Evolutionary conservation across 1,284 basidiomycete species (phyloP).

Genomic region (Retiboletus fuscus): DNA sequence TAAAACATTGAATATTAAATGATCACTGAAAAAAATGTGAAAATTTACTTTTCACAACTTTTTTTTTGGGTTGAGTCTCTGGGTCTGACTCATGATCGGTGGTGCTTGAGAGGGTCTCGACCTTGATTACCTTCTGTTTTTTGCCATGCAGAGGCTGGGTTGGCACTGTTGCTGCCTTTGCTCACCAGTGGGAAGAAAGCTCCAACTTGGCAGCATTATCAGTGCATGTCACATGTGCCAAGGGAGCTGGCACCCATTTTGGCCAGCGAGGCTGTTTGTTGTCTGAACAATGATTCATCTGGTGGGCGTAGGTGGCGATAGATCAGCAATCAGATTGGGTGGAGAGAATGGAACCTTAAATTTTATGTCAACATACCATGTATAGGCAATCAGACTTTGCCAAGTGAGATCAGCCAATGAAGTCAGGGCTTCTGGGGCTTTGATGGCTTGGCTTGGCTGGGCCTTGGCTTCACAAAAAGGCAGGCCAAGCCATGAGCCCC

Average conservation of each 20-base stretch:
- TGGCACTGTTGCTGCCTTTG: background rate
- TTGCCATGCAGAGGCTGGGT: background rate
- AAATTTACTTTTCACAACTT: background rate
- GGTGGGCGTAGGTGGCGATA: too few relatives aligned
- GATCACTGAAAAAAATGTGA: background rate
- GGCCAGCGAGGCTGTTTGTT: too few relatives aligned
- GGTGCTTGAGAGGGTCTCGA: background rate
- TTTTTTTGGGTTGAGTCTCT: slow-evolving; percentile 2
- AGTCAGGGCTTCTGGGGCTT: slow-evolving; percentile 8
- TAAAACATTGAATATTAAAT: background rate
- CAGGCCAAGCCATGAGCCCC: background rate
- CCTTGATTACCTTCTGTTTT: background rate
- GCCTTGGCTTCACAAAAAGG: background rate
- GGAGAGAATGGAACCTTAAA: background rate
- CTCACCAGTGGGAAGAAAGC: slow-evolving; percentile 4
- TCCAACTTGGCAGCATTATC: background rate
- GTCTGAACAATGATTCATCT: too few relatives aligned
- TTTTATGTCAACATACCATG: background rate
- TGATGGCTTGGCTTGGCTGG: background rate
- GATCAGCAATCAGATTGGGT: background rate
- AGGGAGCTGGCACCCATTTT: too few relatives aligned
- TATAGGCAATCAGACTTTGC: slow-evolving; percentile 4
- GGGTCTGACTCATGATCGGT: background rate
- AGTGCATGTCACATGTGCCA: too few relatives aligned
- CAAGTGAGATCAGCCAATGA: background rate